Base-by-base conservation (phyloP, 768 basidiomycete genomes). In the Mycena metata region DNA sequence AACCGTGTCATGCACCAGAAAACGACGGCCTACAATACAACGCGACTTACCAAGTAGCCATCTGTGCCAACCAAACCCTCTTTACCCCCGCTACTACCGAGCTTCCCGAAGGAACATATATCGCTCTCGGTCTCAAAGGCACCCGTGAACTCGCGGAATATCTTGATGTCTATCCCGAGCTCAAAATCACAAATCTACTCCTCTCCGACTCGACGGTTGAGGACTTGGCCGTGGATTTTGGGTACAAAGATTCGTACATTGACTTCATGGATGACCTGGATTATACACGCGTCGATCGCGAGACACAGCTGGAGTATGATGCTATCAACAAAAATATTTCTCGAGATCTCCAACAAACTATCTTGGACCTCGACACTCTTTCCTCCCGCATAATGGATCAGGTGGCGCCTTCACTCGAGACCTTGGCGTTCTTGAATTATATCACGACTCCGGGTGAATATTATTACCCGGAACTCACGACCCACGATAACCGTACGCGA, bases 311-410 rank as follows among this genome's bases (percentile, higher is more conserved):
- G 54, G 60, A 70, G 7, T 33, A 62, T 35, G n/a, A 36, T 13
- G 36, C 58, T 26, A 15, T 46, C n/a, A 71, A 71, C 50, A 19
- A 21, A 30, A 65, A 71, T 17, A 45, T 65, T 3, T 60, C 66
- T 17, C 49, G 33, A 9, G 21, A 33, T 15, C 58, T 60, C 12
- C 26, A 5, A 19, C 56, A 60, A 24, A 51, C 33, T 19, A 46
- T 67, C 30, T 13, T 54, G 52, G 55, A 68, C 23, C 58, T 68
- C 41, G 62, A 64, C 46, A 46, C 50, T 6, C 58, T 68, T 11
- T 33, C 63, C 23, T 26, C 51, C 30, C 70, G 70, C 35, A 71
- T 71, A 16, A 52, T 71, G 30, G 57, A 68, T n/a, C 62, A 50
- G 16, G 46, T 60, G 33, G 41, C 57, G 21, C 66, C 61, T 5